Evolutionary conservation across 441 rosid genomes (phyloP), one percentile per base, ranked within the genome.

Genomic region (Dalechampia spathulata): DNA sequence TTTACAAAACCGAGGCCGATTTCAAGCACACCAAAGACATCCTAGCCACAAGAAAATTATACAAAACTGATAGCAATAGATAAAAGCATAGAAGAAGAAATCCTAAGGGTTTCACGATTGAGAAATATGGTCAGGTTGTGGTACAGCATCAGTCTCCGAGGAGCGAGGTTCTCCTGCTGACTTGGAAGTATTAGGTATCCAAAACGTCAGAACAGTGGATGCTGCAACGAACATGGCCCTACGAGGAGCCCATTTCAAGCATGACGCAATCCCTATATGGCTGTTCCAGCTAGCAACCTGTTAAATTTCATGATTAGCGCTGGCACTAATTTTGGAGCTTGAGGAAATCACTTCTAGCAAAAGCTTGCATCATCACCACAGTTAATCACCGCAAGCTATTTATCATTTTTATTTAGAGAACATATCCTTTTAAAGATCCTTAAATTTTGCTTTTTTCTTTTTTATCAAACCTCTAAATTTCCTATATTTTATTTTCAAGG

Each of bases 191-290:
- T 79, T 72, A 13, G 96, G 98, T 65, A 93, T 90, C 97, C 97
- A 93, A 63, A 85, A 83, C n/a, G 95, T 83, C 57, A 90, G 96
- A 67, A 77, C 86, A 26, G 83, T 42, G 11, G 96, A 83, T 23
- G 96, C 97, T 46, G 90, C 96, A 25, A 74, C 96, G 5, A 93
- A 82, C 96, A 93, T 83, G 40, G 73, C 92, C 44, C 97, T 73
- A 17, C 90, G 88, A 55, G 97, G 97, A 46, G 99, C 96, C 97
- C 99, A 92, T 64, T 89, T 89, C 80, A 93, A 71, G 79, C 95
- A 85, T 4, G 93, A 71, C 42, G 85, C 67, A 41, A 93, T 75
- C 6, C 99, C 97, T 48, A 85, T 80, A 65, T 82, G 79, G 73
- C 85, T 85, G 55, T 79, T 83, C 99, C 93, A 90, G 52, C 72